These are phyloP conservation scores for Rhynchosporium graminicola DNA, from an alignment of 2,329 filamentous ascomycete genomes.

Conservation along the genomic window DNA sequence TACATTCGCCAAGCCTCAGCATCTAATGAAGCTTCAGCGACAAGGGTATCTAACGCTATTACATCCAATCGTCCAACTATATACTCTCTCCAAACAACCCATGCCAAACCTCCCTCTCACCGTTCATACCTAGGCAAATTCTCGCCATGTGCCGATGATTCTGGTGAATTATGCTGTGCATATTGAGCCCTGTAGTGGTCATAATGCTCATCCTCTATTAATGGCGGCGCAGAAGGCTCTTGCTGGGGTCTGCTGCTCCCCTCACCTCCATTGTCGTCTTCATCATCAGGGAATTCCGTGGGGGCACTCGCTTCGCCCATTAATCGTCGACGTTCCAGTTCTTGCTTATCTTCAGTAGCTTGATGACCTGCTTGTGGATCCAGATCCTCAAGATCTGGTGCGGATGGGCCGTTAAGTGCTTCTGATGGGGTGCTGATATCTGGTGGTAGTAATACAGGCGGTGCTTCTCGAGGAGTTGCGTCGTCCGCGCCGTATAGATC, in stretches of 20 bases:
- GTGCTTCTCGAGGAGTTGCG: constrained; percentile 35
- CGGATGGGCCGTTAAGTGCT: constrained; percentile 23
- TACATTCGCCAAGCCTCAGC: background rate
- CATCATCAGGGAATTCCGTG: constrained; percentile 53
- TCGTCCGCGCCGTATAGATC: constrained; percentile 54
- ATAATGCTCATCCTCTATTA: constrained; percentile 58
- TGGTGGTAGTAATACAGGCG: constrained; percentile 24
- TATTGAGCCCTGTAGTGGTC: constrained; percentile 46
- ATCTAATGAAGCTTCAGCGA: background rate
- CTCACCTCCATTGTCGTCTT: constrained; percentile 39
- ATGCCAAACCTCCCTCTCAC: constrained; percentile 20
- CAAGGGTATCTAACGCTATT: constrained; percentile 8
- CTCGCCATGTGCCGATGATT: constrained; percentile 26
- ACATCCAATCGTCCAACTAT: background rate
- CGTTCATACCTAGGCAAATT: constrained; percentile 39
- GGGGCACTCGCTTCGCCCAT: constrained; percentile 56
- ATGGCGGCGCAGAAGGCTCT: constrained; percentile 58
- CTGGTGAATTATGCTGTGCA: constrained; percentile 24
- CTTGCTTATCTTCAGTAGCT: constrained; percentile 67
- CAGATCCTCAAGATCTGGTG: constrained; percentile 33
- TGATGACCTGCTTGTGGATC: constrained; percentile 28
- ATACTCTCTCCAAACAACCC: background rate
- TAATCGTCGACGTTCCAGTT: constrained; percentile 60
- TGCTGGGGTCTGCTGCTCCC: constrained; percentile 31
- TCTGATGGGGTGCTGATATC: constrained; percentile 5